These are phyloP conservation scores for Novymonas esmeraldas DNA, from an alignment of 208 protist species.

Conservation along the genomic window DNA sequence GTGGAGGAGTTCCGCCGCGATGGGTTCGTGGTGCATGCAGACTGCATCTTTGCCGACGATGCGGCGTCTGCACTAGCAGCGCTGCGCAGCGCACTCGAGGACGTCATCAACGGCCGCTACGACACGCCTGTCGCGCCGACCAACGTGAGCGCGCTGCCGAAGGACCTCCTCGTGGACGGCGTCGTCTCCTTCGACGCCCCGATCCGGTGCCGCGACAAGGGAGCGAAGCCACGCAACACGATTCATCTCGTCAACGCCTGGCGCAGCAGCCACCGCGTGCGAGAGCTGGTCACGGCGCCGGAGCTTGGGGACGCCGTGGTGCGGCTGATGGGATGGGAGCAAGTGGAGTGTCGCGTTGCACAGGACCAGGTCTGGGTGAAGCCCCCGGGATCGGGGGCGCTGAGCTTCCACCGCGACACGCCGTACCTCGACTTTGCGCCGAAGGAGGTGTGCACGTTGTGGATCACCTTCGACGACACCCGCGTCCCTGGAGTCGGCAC, in stretches of 20 bases:
- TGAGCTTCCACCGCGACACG: constrained; percentile 58
- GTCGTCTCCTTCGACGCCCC: background rate
- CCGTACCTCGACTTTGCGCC: constrained; percentile 46
- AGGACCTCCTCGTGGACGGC: background rate
- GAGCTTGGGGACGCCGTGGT: constrained; percentile 17
- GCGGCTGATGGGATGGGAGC: constrained; percentile 30
- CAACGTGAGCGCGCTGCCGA: background rate
- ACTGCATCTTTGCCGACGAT: background rate
- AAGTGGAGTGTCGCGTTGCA: too few relatives aligned
- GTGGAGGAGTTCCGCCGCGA: background rate
- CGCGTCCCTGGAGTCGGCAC: constrained; percentile 27
- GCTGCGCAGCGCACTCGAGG: background rate
- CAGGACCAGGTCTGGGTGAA: constrained; percentile 58
- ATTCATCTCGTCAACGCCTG: constrained; percentile 44
- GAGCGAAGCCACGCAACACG: constrained; percentile 13
- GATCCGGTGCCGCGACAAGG: background rate
- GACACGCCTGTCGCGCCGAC: background rate
- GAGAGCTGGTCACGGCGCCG: constrained; percentile 23
- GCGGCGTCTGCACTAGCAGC: background rate
- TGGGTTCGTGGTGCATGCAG: constrained; percentile 1
- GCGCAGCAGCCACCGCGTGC: constrained; percentile 17
- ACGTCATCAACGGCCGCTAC: background rate
- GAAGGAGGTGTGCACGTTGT: constrained; percentile 51
- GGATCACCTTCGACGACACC: constrained; percentile 39
- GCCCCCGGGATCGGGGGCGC: constrained; percentile 31